Evolutionary conservation across 768 basidiomycete genomes (phyloP).

Genomic region (Mycena polygramma): DNA sequence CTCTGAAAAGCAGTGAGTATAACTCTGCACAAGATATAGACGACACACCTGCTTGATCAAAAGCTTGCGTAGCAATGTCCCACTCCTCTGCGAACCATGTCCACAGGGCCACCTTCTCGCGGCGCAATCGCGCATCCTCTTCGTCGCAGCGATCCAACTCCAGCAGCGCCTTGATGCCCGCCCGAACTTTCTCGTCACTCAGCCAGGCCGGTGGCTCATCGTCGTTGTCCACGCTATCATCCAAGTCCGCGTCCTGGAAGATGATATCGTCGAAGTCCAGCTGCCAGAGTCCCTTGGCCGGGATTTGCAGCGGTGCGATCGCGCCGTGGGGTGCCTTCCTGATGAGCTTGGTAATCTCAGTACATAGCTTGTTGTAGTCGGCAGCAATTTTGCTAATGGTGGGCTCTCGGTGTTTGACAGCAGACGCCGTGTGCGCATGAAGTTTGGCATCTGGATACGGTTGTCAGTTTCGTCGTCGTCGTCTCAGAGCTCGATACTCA

Average conservation of each 20-base stretch:
- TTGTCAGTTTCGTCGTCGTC: not conserved
- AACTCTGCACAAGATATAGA: not conserved
- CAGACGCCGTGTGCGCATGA: not conserved
- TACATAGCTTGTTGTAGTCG: conserved; percentile 18
- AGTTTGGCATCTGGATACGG: conserved; percentile 7
- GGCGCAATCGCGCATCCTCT: conserved; percentile 32
- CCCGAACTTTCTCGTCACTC: conserved; percentile 41
- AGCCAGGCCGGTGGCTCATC: conserved; percentile 44
- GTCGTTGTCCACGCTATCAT: conserved; percentile 34
- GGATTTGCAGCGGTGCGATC: not conserved
- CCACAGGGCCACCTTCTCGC: conserved; percentile 37
- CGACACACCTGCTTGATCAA: not conserved
- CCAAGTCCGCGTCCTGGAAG: not conserved
- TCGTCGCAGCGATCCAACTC: conserved; percentile 37
- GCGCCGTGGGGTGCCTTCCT: not conserved
- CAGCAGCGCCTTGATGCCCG: conserved; percentile 48
- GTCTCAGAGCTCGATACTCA: not conserved
- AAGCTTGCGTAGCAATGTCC: not conserved
- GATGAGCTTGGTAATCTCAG: conserved; percentile 3
- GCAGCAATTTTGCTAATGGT: not conserved
- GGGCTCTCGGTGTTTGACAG: conserved; percentile 4
- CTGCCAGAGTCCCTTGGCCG: not conserved
- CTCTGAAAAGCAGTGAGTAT: not conserved
- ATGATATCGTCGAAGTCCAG: conserved; percentile 6
- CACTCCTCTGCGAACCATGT: conserved; percentile 30